phyloP scores from a whole-genome alignment of 352 stramenopile species.

The Phytophthora cactorum region DNA sequence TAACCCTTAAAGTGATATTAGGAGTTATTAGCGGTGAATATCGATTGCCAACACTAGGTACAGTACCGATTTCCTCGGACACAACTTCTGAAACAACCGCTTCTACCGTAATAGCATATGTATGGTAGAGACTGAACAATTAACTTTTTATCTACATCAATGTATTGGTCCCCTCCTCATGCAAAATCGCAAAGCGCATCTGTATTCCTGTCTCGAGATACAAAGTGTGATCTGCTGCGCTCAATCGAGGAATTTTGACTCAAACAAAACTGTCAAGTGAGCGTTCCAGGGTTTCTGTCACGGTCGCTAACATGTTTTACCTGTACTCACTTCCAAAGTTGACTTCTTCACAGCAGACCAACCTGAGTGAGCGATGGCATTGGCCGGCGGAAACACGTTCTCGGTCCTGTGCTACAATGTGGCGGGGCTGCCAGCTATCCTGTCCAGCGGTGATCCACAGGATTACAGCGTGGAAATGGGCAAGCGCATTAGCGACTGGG shows the following conservation, averaged over 20 bases:
- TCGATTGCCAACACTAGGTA: too few species aligned
- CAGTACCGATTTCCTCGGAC: too few species aligned
- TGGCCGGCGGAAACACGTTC: slow-evolving; percentile 44
- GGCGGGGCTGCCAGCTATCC: slow-evolving; percentile 45
- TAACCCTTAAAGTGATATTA: too few species aligned
- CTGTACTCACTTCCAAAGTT: slow-evolving; percentile 22
- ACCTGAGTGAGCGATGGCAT: slow-evolving; percentile 18
- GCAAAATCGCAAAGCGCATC: slow-evolving; percentile 11
- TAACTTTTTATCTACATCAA: not conserved
- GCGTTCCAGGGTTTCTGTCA: too few species aligned
- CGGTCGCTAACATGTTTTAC: too few species aligned
- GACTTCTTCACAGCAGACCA: slow-evolving; percentile 19
- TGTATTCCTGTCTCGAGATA: slow-evolving; percentile 16
- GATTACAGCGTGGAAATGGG: slow-evolving; percentile 53
- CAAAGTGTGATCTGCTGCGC: slow-evolving; percentile 21
- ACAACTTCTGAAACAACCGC: too few species aligned
- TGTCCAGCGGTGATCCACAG: slow-evolving; percentile 53
- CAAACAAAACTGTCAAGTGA: too few species aligned
- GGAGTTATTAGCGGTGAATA: too few species aligned
- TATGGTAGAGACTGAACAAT: not conserved
- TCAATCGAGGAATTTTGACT: slow-evolving; percentile 6
- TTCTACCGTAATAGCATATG: not conserved
- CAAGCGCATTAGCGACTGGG: slow-evolving; percentile 49
- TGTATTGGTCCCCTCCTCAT: not conserved
- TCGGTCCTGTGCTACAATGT: slow-evolving; percentile 57